Evolutionary conservation across 768 basidiomycete genomes (phyloP).

Genomic region (Scleroderma bovista): DNA sequence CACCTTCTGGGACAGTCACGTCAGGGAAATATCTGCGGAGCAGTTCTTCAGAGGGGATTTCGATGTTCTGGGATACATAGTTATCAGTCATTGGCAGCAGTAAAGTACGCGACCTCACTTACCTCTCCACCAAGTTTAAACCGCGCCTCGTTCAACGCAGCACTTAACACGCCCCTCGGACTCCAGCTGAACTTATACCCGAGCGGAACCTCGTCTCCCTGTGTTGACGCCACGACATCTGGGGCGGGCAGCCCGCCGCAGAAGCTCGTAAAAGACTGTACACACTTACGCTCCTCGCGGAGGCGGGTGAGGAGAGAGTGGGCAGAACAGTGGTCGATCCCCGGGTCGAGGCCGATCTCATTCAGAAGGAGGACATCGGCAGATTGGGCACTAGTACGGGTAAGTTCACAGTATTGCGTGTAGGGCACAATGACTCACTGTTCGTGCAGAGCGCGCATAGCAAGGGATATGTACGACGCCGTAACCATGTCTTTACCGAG

Average conservation of each 20-base stretch:
- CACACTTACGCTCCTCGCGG: constrained; percentile 43
- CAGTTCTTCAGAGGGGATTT: constrained; percentile 49
- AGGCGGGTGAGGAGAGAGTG: constrained; percentile 59
- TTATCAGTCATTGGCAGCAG: neutral
- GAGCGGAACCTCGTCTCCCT: constrained; percentile 51
- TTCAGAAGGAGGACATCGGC: constrained; percentile 74
- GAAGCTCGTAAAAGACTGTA: constrained; percentile 80
- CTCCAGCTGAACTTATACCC: constrained; percentile 96
- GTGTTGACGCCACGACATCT: constrained; percentile 33
- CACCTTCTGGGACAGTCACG: constrained; percentile 57
- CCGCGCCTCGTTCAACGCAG: constrained; percentile 66
- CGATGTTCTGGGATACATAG: constrained; percentile 35
- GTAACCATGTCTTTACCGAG: constrained; percentile 77
- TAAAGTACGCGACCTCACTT: too few relatives aligned
- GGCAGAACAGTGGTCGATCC: constrained; percentile 86
- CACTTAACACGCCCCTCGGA: constrained; percentile 78
- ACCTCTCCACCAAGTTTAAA: constrained; percentile 60
- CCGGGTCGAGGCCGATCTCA: constrained; percentile 88
- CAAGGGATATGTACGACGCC: constrained; percentile 82
- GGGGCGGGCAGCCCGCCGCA: constrained; percentile 91
- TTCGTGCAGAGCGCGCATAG: constrained; percentile 62
- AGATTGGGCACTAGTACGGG: constrained; percentile 45
- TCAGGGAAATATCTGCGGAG: constrained; percentile 54
- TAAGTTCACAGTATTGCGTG: neutral
- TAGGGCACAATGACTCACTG: constrained; percentile 38